These are phyloP conservation scores for Heritiera littoralis DNA, from an alignment of 345 rosid species.

Conservation along the genomic window DNA sequence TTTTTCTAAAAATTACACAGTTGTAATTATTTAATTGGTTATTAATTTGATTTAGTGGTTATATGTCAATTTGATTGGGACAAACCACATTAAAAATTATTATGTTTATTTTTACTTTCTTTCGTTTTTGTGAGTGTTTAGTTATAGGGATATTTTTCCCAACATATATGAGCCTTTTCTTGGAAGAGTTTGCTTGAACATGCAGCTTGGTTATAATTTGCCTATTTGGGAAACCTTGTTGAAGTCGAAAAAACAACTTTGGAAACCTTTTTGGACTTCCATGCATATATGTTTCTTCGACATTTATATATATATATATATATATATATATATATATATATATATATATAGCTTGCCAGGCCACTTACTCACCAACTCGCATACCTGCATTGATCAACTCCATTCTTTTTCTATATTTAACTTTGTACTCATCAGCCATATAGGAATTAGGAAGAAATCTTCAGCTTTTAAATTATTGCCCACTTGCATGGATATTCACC, in stretches of 20 bases:
- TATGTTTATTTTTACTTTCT: too few species aligned
- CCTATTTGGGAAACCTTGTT: conserved; percentile 9
- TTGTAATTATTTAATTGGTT: too few species aligned
- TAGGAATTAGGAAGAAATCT: background rate
- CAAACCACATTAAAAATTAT: too few species aligned
- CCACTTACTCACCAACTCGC: conserved; percentile 13
- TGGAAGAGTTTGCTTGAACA: background rate
- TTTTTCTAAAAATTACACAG: too few species aligned
- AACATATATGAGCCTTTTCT: background rate
- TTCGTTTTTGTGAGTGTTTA: too few species aligned
- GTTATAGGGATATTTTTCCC: too few species aligned
- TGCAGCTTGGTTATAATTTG: background rate
- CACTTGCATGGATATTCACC: background rate
- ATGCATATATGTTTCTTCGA: background rate
- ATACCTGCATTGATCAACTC: background rate
- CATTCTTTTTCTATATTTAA: background rate
- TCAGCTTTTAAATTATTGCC: background rate
- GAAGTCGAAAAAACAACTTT: conserved; percentile 11
- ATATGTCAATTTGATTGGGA: too few species aligned
- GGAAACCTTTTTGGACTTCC: conserved; percentile 3
- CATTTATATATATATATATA: too few species aligned
- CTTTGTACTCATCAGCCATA: background rate
- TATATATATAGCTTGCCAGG: background rate
- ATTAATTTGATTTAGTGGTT: too few species aligned
- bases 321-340: background rate